phyloP scores from a whole-genome alignment of 345 rosid genomes.

The Hibiscus syriacus region DNA sequence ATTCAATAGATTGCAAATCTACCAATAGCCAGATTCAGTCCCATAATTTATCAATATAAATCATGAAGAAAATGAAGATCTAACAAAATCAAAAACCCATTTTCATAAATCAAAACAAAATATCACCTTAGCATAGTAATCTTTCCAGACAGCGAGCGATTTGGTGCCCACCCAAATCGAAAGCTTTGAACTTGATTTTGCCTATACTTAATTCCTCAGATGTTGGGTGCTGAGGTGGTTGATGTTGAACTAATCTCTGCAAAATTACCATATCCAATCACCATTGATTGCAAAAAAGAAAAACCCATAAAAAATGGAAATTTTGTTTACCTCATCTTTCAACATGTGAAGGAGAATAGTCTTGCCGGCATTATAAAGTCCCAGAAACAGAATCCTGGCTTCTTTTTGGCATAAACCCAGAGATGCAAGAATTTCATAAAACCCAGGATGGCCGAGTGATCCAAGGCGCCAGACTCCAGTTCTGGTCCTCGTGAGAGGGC shows the following conservation, averaged over 20 bases:
- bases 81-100: not conserved
- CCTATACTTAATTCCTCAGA: slow-evolving; percentile 78
- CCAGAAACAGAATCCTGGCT: slow-evolving; percentile 85
- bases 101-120: not conserved
- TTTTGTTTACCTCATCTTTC: slow-evolving; percentile 94
- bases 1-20: not conserved
- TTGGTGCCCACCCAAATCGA: slow-evolving; percentile 78
- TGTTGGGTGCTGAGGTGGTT: slow-evolving; percentile 71
- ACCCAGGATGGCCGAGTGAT: too few relatives aligned
- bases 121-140: slow-evolving; percentile 62
- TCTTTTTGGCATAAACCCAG: slow-evolving; percentile 88
- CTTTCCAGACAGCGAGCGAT: slow-evolving; percentile 83
- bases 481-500: too few relatives aligned
- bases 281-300: not conserved
- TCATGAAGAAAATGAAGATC: not conserved
- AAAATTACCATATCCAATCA: slow-evolving; percentile 2
- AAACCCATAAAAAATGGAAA: too few relatives aligned
- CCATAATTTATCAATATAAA: not conserved
- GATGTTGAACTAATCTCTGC: slow-evolving; percentile 73
- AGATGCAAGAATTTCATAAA: slow-evolving; percentile 74
- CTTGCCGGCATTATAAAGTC: slow-evolving; percentile 93
- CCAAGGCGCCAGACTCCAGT: too few relatives aligned
- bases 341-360: slow-evolving; percentile 93
- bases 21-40: slow-evolving; percentile 5
- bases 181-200: slow-evolving; percentile 79